Conservation (phyloP, 306 rosid species). For the Gleditsia sinensis region DNA sequence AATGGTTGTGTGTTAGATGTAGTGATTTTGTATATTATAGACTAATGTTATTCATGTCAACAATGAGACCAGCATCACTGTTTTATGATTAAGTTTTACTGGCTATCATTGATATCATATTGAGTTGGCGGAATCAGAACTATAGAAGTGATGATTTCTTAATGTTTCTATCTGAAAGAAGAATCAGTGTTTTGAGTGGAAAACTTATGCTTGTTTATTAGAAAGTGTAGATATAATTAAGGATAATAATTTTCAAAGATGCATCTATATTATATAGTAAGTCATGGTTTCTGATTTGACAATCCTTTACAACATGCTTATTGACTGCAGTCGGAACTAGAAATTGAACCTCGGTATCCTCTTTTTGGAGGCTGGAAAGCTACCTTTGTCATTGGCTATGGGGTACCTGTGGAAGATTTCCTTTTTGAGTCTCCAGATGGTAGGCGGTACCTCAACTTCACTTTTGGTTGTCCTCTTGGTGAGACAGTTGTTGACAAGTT, state of each 20-base stretch:
- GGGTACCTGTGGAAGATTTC: slow-evolving; percentile 90
- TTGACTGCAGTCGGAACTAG: slow-evolving; percentile 88
- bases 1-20: not conserved
- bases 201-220: not conserved
- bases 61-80: not conserved
- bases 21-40: slow-evolving; percentile 3
- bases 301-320: slow-evolving; percentile 24
- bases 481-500: slow-evolving; percentile 85
- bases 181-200: slow-evolving; percentile 21
- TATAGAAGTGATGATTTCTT: slow-evolving; percentile 9
- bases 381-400: slow-evolving; percentile 88
- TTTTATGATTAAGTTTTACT: slow-evolving; percentile 5
- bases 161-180: slow-evolving; percentile 14
- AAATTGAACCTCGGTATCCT: slow-evolving; percentile 95
- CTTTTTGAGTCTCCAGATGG: slow-evolving; percentile 93
- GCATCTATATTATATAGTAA: not conserved
- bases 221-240: slow-evolving; percentile 5
- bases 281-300: slow-evolving; percentile 1
- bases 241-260: slow-evolving; percentile 9
- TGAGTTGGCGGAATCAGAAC: not conserved
- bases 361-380: slow-evolving; percentile 99
- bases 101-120: slow-evolving; percentile 18
- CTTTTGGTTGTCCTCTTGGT: slow-evolving; percentile 87
- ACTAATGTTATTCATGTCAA: slow-evolving; percentile 14
- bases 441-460: slow-evolving; percentile 89